These are phyloP conservation scores for Ogataea haglerorum DNA, from an alignment of 805 yeast genomes.

Conservation along the genomic window DNA sequence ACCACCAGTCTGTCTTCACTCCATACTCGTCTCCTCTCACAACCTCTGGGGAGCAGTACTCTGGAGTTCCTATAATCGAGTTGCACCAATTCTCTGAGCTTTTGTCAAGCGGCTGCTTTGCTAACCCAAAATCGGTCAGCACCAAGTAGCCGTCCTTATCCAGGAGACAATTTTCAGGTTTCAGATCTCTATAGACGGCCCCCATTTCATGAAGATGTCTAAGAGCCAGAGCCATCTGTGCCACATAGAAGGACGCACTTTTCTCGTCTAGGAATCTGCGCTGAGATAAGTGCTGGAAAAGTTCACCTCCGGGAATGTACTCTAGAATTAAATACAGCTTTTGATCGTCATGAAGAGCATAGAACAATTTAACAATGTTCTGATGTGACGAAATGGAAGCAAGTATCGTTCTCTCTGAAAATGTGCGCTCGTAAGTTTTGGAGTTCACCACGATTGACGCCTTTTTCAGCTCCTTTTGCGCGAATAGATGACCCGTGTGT, in stretches of 20 bases:
- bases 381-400: slow-evolving; percentile 65
- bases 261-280: slow-evolving; percentile 48
- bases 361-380: slow-evolving; percentile 76
- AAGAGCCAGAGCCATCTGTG: slow-evolving; percentile 76
- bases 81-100: slow-evolving; percentile 42
- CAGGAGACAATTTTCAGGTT: slow-evolving; percentile 83
- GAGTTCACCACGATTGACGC: slow-evolving; percentile 60
- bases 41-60: slow-evolving; percentile 87
- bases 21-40: slow-evolving; percentile 74
- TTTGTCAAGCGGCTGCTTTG: slow-evolving; percentile 39
- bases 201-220: slow-evolving; percentile 72
- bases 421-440: slow-evolving; percentile 64
- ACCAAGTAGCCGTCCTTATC: slow-evolving; percentile 74
- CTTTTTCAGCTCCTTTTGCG: slow-evolving; percentile 80
- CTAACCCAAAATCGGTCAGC: slow-evolving; percentile 81
- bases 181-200: slow-evolving; percentile 79
- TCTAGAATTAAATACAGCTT: slow-evolving; percentile 73
- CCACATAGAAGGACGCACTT: slow-evolving; percentile 68
- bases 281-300: slow-evolving; percentile 57
- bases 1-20: slow-evolving; percentile 84
- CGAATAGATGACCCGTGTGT: slow-evolving; percentile 60
- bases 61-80: slow-evolving; percentile 72
- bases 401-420: slow-evolving; percentile 70
- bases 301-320: slow-evolving; percentile 88
- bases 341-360: slow-evolving; percentile 75